These are phyloP conservation scores for Symbiodinium pilosum DNA, from an alignment of 73 alveolate species.

Conservation along the genomic window DNA sequence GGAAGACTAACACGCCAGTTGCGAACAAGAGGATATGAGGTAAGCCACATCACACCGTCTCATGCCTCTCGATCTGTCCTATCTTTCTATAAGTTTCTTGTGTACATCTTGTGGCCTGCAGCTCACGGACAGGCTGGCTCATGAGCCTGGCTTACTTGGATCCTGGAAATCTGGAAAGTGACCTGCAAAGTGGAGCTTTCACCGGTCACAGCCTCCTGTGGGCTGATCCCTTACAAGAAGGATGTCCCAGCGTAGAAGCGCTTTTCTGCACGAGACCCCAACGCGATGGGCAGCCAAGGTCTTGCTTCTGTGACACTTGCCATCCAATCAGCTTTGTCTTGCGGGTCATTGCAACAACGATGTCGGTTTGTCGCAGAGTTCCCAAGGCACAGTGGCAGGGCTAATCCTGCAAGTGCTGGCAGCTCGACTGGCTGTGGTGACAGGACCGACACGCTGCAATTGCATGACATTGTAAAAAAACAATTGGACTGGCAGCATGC, in stretches of 20 bases:
- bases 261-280: too few relatives aligned
- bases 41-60: too few relatives aligned
- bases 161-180: slow-evolving; percentile 97
- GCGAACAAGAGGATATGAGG: too few relatives aligned
- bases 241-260: too few relatives aligned
- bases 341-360: too few relatives aligned
- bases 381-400: slow-evolving; percentile 96
- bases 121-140: slow-evolving; percentile 95
- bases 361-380: too few relatives aligned
- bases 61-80: too few relatives aligned
- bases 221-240: slow-evolving; percentile 78
- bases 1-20: too few relatives aligned
- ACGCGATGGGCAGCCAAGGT: slow-evolving; percentile 43
- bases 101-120: background rate
- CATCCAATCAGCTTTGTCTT: background rate
- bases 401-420: slow-evolving; percentile 96
- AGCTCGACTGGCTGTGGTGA: slow-evolving; percentile 97
- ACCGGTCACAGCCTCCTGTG: slow-evolving; percentile 97
- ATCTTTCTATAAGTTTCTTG: too few relatives aligned
- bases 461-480: too few relatives aligned
- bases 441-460: too few relatives aligned
- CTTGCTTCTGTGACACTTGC: slow-evolving; percentile 40
- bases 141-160: slow-evolving; percentile 97
- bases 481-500: too few relatives aligned
- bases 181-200: slow-evolving; percentile 96